Evolutionary conservation across 2,329 filamentous ascomycete species (phyloP), one percentile per base, ranked within the genome.

Genomic region (Xylaria sp.): DNA sequence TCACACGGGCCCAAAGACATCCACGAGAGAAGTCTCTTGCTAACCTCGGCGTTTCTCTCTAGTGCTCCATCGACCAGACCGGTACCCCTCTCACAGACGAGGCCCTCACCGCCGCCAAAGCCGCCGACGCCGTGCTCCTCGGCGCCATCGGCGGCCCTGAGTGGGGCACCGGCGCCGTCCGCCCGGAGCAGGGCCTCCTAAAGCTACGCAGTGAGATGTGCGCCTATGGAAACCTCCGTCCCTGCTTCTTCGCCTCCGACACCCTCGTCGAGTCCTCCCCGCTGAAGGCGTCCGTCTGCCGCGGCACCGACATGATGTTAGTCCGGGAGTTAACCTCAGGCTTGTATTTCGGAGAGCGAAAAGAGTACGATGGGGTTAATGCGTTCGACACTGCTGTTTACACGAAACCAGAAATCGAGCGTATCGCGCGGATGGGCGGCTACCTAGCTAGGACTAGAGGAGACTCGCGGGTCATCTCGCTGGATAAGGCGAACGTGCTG

Each of bases 401-500:
- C 44, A 46, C 44, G 44, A 46, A 46, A 46, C 23, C 44, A 50
- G 41, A 60, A 51, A 50, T 50, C 41, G 41, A 60, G 56, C 57
- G 57, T 34, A 60, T 50, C 25, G 57, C 57, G 41, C 57, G 57
- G 44, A 44, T 60, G 32, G 57, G 57, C 44, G 57, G 44, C 18
- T 60, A 50, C 44, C 57, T 60, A 23, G 57, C 57, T 18, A 50
- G 57, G 41, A 13, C 28, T 60, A 60, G 57, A 28, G 57, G 57
- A 59, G 56, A 59, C 39, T 48, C 56, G 56, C 41, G 56, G 39
- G 56, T 59, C 23, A 59, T 59, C 41, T 59, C 56, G 56, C 41
- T 59, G 18, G 85, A 87, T 76, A 87, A 87, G 76, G 84, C 84
- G 51, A 87, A 87, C 68, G 85, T 87, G 10, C 80, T 87, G 9